phyloP scores from a whole-genome alignment of 2,329 filamentous ascomycete species.

The Xylariaceae sp. region DNA sequence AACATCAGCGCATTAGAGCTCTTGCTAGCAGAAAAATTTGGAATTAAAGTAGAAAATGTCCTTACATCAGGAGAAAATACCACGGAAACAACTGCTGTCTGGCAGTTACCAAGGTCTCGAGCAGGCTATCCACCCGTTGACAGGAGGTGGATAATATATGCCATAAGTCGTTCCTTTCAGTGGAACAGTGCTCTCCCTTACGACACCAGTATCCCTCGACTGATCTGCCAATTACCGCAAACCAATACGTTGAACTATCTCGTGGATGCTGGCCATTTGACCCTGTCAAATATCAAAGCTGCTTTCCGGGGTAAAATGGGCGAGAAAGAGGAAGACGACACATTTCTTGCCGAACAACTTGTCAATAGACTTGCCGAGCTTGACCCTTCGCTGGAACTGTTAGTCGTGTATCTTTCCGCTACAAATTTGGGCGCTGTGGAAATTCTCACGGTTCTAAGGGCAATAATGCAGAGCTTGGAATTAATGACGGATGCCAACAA shows the following conservation, averaged over 20 bases:
- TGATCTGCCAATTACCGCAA: conserved; percentile 43
- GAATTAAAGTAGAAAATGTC: conserved; percentile 35
- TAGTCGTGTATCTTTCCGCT: conserved; percentile 61
- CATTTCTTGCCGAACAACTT: conserved; percentile 57
- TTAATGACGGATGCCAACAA: conserved; percentile 45
- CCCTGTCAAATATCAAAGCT: conserved; percentile 54
- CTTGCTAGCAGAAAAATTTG: conserved; percentile 47
- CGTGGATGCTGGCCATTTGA: conserved; percentile 57
- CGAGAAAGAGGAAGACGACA: conserved; percentile 40
- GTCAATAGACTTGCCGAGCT: conserved; percentile 58
- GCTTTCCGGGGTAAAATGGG: conserved; percentile 50
- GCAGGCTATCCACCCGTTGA: conserved; percentile 53
- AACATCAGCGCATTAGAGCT: conserved; percentile 49
- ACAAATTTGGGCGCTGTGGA: conserved; percentile 64
- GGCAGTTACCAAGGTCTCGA: conserved; percentile 46
- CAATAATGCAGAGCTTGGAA: conserved; percentile 67
- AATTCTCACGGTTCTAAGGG: conserved; percentile 61
- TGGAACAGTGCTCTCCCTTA: conserved; percentile 46
- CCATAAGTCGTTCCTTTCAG: conserved; percentile 58
- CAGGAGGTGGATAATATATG: conserved; percentile 61
- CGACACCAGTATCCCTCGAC: conserved; percentile 38
- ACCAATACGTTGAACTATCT: conserved; percentile 57
- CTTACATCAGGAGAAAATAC: conserved; percentile 17
- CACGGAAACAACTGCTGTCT: conserved; percentile 37
- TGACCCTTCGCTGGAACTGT: conserved; percentile 65